These are phyloP conservation scores for Sporisorium iseilematis-ciliati DNA, from an alignment of 1,284 basidiomycete species.

Conservation along the genomic window DNA sequence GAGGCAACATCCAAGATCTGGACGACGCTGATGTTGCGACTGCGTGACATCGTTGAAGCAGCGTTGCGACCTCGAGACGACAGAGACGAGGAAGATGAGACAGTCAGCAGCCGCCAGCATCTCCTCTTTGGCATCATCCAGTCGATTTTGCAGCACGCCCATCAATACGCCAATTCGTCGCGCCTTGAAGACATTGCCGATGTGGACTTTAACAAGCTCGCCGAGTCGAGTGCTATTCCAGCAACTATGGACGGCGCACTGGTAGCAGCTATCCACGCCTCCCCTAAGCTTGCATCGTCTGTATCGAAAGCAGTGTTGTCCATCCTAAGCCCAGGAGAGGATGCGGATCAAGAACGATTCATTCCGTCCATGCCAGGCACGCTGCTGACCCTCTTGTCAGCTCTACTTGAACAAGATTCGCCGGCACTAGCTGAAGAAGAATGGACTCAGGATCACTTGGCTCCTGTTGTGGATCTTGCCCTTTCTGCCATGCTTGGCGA, in stretches of 20 bases:
- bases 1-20: conserved; percentile 1
- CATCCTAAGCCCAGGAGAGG: neutral
- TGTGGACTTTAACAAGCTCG: conserved; percentile 7
- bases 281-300: conserved; percentile 16
- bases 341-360: neutral
- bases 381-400: conserved; percentile 24
- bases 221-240: neutral
- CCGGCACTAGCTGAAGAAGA: conserved; percentile 3
- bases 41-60: conserved; percentile 12
- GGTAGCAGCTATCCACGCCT: conserved; percentile 29
- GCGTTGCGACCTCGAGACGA: neutral
- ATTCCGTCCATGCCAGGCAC: conserved; percentile 20
- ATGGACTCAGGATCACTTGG: conserved; percentile 18
- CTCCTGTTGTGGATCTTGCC: conserved; percentile 8
- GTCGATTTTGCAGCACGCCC: conserved; percentile 14
- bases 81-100: neutral
- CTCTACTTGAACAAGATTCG: conserved; percentile 18
- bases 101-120: neutral
- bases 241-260: conserved; percentile 29
- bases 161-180: conserved; percentile 5
- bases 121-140: conserved; percentile 21
- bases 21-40: neutral
- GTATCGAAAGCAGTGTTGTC: conserved; percentile 7
- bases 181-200: neutral
- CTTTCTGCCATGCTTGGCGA: conserved; percentile 10